Conservation (phyloP, 345 rosid genomes). For the Noccaea caerulescens region DNA sequence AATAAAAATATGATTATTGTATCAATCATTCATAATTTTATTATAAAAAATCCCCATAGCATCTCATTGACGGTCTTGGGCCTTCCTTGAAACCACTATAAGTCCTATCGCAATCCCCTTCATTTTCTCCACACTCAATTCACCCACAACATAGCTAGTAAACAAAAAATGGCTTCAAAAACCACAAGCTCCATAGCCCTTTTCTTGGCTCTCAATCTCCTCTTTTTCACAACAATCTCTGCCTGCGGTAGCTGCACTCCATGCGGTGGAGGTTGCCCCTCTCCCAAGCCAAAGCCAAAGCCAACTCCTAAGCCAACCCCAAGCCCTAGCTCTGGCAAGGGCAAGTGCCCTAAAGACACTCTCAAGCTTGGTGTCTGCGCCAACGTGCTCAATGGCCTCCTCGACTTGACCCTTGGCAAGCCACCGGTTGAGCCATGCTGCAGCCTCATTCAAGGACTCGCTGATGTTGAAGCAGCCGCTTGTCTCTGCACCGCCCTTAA, state of each 20-base stretch:
- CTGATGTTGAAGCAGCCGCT: constrained; percentile 58
- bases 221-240: constrained; percentile 43
- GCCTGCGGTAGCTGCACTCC: constrained; percentile 46
- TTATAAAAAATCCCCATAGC: not conserved
- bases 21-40: constrained; percentile 12
- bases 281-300: constrained; percentile 57
- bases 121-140: constrained; percentile 35
- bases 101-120: constrained; percentile 22
- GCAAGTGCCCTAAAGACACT: constrained; percentile 54
- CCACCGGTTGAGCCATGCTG: constrained; percentile 62
- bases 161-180: constrained; percentile 36
- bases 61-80: constrained; percentile 11
- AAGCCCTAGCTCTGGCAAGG: constrained; percentile 35
- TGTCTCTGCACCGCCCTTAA: constrained; percentile 64
- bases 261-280: constrained; percentile 56
- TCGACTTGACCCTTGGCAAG: constrained; percentile 51
- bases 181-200: constrained; percentile 38
- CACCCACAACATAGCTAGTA: constrained; percentile 26
- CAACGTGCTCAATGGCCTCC: constrained; percentile 54
- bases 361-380: constrained; percentile 62
- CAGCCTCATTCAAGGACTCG: constrained; percentile 53
- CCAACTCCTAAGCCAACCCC: constrained; percentile 47
- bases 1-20: constrained; percentile 3
- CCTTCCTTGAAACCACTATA: constrained; percentile 39
- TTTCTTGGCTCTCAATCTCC: constrained; percentile 40